Evolutionary conservation across 1,284 basidiomycete genomes (phyloP), one percentile per base, ranked within the genome.

Genomic region (Pyrrhoderma noxium): DNA sequence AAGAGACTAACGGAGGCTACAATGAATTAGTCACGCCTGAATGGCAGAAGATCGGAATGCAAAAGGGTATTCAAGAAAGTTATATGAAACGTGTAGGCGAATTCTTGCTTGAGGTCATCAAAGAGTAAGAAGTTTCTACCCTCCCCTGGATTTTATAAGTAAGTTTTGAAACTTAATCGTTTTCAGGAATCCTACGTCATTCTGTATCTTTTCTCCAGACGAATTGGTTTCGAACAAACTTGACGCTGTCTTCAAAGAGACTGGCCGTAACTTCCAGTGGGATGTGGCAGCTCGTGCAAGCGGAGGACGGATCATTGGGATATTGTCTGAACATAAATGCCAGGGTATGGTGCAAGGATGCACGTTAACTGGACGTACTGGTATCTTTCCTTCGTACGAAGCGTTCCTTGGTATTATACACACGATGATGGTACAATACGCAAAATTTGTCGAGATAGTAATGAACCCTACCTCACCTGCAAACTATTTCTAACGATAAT

Each of bases 191-290:
- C 82, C 83, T 1, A 72, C 70, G 22, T 72, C 75, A 0, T 93
- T 93, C 75, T 77, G 92, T 48, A 87, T 94, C 55, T 93, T 93
- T 71, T 90, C 85, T n/a, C 92, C 92, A 0, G 92, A 95, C 61
- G 89, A 91, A 60, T 74, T 93, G n/a, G 80, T 83, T 7, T 89
- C 85, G 31, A 94, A 94, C 70, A 93, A 94, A 68, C 79, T 95
- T 16, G 87, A 88, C 61, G 85, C 79, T 2, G 80, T 86, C 3
- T 76, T 93, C 44, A 72, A 84, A 2, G 65, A 71, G 8, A 81
- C 72, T 0, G 74, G 75, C 1, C 78, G 90, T 48, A 83, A 90
- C 68, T 84, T 93, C 65, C 89, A 93, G 67, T 89, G 79, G 86
- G 91, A 93, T 61, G 61, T 72, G 23, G 75, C 75, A 1, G 72